phyloP scores from a whole-genome alignment of 1,284 basidiomycete species.

The Cystobasidiaceae sp. region DNA sequence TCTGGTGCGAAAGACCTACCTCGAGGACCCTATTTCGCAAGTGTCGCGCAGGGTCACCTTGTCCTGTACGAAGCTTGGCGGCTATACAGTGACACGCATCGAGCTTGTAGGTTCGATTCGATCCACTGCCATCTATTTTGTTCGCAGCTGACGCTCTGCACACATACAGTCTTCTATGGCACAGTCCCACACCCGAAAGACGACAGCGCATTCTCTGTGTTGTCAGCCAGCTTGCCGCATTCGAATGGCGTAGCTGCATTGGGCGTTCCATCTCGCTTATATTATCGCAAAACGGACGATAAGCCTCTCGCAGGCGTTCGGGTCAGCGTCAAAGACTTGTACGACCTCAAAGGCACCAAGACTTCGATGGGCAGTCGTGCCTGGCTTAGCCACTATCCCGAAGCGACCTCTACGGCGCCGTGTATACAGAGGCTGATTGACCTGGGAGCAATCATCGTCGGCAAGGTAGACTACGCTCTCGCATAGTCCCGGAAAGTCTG shows the following conservation, averaged over 20 bases:
- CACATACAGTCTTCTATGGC: slow-evolving; percentile 15
- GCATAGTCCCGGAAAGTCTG: neutral
- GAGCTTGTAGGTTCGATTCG: slow-evolving; percentile 37
- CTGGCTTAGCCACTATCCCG: slow-evolving; percentile 38
- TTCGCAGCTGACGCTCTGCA: neutral
- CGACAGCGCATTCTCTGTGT: neutral
- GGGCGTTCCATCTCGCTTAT: slow-evolving; percentile 42
- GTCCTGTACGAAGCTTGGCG: slow-evolving; percentile 41
- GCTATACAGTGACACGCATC: slow-evolving; percentile 39
- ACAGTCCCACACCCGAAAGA: slow-evolving; percentile 2
- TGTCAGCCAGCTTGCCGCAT: slow-evolving; percentile 11
- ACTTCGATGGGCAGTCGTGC: slow-evolving; percentile 41
- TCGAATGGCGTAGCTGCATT: slow-evolving; percentile 32
- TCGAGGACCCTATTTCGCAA: slow-evolving; percentile 41
- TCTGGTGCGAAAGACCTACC: slow-evolving; percentile 28
- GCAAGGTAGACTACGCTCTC: slow-evolving; percentile 49
- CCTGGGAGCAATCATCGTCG: slow-evolving; percentile 54
- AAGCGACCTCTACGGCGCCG: slow-evolving; percentile 32
- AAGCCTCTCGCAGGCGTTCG: slow-evolving; percentile 42
- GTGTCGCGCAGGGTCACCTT: slow-evolving; percentile 30
- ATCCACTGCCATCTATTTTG: neutral
- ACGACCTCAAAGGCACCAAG: slow-evolving; percentile 39
- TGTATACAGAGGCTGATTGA: slow-evolving; percentile 52
- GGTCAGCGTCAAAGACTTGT: slow-evolving; percentile 42
- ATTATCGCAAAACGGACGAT: slow-evolving; percentile 33